These are phyloP conservation scores for Nakataea oryzae DNA, from an alignment of 2,329 filamentous ascomycete species.

Conservation along the genomic window DNA sequence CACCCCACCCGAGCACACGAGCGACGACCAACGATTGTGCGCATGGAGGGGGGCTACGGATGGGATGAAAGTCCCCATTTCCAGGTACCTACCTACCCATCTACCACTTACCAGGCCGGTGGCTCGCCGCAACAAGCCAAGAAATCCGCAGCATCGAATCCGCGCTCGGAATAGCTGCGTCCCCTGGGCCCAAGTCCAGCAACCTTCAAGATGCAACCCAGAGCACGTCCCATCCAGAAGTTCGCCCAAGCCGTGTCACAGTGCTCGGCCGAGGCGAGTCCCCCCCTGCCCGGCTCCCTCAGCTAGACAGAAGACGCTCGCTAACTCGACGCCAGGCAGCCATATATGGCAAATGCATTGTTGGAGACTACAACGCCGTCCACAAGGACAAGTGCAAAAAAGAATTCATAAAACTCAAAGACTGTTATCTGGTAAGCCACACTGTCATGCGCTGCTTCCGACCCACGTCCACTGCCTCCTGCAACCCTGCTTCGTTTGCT, in stretches of 20 bases:
- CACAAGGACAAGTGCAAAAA: conserved; percentile 82
- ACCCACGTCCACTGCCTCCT: neutral
- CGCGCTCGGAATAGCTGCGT: neutral
- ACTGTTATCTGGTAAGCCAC: conserved; percentile 71
- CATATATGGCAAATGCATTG: conserved; percentile 82
- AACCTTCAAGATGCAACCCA: conserved; percentile 20
- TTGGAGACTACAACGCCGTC: conserved; percentile 80
- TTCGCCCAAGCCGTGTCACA: conserved; percentile 43
- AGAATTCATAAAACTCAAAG: conserved; percentile 77
- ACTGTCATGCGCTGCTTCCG: neutral
- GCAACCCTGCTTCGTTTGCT: neutral
- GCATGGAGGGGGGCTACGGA: too few relatives aligned
- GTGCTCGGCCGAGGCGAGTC: conserved; percentile 42
- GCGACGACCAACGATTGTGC: too few relatives aligned
- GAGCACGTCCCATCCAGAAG: conserved; percentile 40
- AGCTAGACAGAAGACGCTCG: neutral
- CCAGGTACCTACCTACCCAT: too few relatives aligned
- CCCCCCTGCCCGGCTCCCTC: neutral
- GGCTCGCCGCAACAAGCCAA: too few relatives aligned
- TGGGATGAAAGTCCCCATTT: too few relatives aligned
- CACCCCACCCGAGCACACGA: neutral
- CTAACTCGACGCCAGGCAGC: conserved; percentile 52
- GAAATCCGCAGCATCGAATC: too few relatives aligned
- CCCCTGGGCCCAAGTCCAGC: too few relatives aligned
- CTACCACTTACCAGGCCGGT: too few relatives aligned